These are phyloP conservation scores for Picochlorum sp. DNA, from an alignment of 139 green algal genomes.

Conservation along the genomic window DNA sequence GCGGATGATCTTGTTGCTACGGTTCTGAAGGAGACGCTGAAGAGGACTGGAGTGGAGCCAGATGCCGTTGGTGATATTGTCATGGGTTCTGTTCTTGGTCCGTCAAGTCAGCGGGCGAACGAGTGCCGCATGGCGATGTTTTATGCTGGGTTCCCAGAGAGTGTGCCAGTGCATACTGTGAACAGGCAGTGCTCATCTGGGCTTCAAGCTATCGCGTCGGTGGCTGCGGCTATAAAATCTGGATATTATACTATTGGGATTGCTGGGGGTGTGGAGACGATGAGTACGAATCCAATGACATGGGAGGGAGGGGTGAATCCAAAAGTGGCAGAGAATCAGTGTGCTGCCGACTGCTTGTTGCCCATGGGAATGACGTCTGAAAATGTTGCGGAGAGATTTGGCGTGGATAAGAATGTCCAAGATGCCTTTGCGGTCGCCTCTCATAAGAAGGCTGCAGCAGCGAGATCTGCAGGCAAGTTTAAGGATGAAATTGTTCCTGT, in stretches of 20 bases:
- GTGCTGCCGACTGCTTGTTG: conserved; percentile 85
- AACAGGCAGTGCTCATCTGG: conserved; percentile 93
- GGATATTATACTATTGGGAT: conserved; percentile 95
- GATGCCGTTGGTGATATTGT: conserved; percentile 91
- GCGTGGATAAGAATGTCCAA: conserved; percentile 62
- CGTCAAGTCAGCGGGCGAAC: conserved; percentile 86
- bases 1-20: conserved; percentile 82
- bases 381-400: conserved; percentile 91
- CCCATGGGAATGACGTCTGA: conserved; percentile 95
- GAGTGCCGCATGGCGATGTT: conserved; percentile 91
- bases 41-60: conserved; percentile 63
- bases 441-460: conserved; percentile 79
- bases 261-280: conserved; percentile 86
- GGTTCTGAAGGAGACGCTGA: conserved; percentile 72
- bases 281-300: conserved; percentile 91
- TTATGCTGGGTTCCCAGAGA: conserved; percentile 84
- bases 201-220: conserved; percentile 90
- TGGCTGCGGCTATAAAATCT: conserved; percentile 88
- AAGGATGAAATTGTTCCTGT: conserved; percentile 93
- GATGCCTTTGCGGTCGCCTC: conserved; percentile 71
- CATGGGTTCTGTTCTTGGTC: conserved; percentile 87
- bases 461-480: conserved; percentile 75
- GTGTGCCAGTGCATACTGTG: conserved; percentile 89
- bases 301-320: conserved; percentile 95
- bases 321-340: conserved; percentile 45